phyloP scores from a whole-genome alignment of 441 rosid species.

The Capsella rubella region DNA sequence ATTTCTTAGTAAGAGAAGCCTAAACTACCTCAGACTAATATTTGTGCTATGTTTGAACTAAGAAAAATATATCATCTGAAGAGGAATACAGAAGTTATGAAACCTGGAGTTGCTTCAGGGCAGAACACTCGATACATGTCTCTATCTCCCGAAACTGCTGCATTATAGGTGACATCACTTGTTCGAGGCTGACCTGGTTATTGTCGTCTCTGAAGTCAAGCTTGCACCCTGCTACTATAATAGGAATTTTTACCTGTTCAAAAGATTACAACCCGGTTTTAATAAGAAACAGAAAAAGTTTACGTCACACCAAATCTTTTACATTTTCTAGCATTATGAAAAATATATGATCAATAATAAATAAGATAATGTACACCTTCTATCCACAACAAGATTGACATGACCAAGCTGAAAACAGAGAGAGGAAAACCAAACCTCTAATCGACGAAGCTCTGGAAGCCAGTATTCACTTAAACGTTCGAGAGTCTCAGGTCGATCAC shows the following conservation, averaged over 20 bases:
- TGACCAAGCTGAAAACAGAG: constrained; percentile 20
- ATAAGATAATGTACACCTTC: constrained; percentile 50
- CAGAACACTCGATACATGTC: constrained; percentile 96
- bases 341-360: constrained; percentile 56
- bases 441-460: constrained; percentile 88
- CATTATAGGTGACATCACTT: constrained; percentile 94
- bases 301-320: neutral
- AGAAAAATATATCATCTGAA: constrained; percentile 18
- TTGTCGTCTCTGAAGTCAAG: constrained; percentile 88
- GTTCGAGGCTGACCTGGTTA: constrained; percentile 82
- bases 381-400: constrained; percentile 54
- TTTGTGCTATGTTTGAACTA: neutral
- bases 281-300: constrained; percentile 16
- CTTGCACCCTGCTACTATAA: constrained; percentile 93
- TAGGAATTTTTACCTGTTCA: constrained; percentile 83
- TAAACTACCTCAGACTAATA: constrained; percentile 13
- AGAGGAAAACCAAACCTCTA: constrained; percentile 63
- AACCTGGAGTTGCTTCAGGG: constrained; percentile 88
- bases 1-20: constrained; percentile 8
- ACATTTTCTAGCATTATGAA: constrained; percentile 43
- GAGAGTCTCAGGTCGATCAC: constrained; percentile 81
- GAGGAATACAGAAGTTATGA: constrained; percentile 72
- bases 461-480: constrained; percentile 83
- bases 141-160: constrained; percentile 96
- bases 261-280: constrained; percentile 29